Evolutionary conservation across 352 stramenopile genomes (phyloP).

Genomic region (Pythium grandisporangium): DNA sequence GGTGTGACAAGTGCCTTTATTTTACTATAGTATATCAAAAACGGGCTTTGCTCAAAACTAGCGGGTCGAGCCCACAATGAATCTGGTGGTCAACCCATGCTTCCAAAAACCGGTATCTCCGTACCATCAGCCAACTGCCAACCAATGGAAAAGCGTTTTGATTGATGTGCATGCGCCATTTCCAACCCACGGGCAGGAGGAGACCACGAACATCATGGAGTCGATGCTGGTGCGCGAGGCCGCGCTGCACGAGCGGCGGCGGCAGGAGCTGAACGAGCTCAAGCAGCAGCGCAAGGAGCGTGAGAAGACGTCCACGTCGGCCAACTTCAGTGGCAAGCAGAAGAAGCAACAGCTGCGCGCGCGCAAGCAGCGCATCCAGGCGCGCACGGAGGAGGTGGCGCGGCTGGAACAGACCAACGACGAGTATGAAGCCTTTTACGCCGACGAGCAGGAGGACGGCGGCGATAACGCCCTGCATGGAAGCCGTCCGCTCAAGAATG

Average conservation of each 20-base stretch:
- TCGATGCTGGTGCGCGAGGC: constrained; percentile 47
- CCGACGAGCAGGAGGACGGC: constrained; percentile 16
- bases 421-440: constrained; percentile 54
- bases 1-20: too few species aligned
- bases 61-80: too few species aligned
- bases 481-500: not conserved
- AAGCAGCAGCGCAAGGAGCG: constrained; percentile 79
- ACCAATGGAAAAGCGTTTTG: too few species aligned
- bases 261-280: constrained; percentile 62
- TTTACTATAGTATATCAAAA: too few species aligned
- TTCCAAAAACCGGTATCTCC: too few species aligned
- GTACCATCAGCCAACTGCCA: too few species aligned
- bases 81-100: too few species aligned
- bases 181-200: too few species aligned
- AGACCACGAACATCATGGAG: constrained; percentile 15
- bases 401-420: constrained; percentile 22
- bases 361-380: constrained; percentile 68
- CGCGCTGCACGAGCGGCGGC: constrained; percentile 53
- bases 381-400: constrained; percentile 47
- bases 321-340: constrained; percentile 80
- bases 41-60: too few species aligned
- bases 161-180: too few species aligned
- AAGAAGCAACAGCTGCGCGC: constrained; percentile 80
- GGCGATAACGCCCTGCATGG: constrained; percentile 8
- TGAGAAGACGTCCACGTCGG: constrained; percentile 33